Evolutionary conservation across 2,329 filamentous ascomycete genomes (phyloP).

Genomic region (Sporothrix protearum): DNA sequence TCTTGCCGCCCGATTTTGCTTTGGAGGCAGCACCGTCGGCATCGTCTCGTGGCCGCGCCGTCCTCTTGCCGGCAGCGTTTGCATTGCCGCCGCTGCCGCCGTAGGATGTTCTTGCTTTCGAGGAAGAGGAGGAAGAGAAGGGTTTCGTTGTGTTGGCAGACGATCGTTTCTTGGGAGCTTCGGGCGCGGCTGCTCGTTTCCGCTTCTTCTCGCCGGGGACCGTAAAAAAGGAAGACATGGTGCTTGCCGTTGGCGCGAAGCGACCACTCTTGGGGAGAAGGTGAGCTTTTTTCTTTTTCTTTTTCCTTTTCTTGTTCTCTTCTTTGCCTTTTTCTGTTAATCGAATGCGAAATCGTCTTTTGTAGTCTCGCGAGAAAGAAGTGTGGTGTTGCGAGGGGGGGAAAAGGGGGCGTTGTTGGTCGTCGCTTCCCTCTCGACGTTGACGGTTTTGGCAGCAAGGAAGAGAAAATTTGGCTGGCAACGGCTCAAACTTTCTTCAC

Average conservation of each 20-base stretch:
- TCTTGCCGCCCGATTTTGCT: neutral
- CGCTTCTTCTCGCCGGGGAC: slow-evolving; percentile 84
- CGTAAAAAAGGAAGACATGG: slow-evolving; percentile 96
- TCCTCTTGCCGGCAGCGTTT: neutral
- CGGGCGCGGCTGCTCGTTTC: slow-evolving; percentile 62
- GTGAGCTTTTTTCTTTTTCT: no score
- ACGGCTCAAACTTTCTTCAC: slow-evolving; percentile 18
- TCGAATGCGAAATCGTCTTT: neutral
- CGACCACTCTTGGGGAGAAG: neutral
- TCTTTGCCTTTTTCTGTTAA: neutral
- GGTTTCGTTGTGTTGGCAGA: slow-evolving; percentile 38
- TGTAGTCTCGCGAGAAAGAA: neutral
- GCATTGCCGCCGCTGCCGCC: neutral
- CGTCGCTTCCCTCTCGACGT: neutral
- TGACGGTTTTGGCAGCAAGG: neutral
- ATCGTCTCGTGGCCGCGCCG: slow-evolving; percentile 5
- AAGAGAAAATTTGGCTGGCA: slow-evolving; percentile 11
- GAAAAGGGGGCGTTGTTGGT: neutral
- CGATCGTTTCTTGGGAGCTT: slow-evolving; percentile 56
- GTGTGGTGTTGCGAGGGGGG: neutral
- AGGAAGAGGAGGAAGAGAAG: slow-evolving; percentile 32
- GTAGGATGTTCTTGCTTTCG: slow-evolving; percentile 23
- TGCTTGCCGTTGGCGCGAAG: slow-evolving; percentile 29
- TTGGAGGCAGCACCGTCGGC: neutral
- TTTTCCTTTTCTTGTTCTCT: no score